Evolutionary conservation across 345 rosid species (phyloP), one percentile per base, ranked within the genome.

Genomic region (Geranium rotundifolium): DNA sequence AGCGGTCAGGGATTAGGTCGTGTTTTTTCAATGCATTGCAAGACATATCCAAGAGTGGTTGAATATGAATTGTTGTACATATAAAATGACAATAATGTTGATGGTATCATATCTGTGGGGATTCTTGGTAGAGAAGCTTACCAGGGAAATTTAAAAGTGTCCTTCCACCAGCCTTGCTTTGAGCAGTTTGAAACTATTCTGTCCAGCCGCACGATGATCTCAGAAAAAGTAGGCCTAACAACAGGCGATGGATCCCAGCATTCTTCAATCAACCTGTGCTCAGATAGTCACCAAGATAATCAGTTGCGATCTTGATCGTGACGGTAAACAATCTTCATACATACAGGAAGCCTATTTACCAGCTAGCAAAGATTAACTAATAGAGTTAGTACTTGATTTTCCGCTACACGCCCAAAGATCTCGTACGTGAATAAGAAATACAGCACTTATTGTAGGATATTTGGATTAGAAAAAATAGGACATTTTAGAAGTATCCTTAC

Each of bases 151-250:
- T 84, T 90, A 68, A 90, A 90, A 49, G 95, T 73, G 65, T 87
- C 95, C 71, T 90, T 90, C 97, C 88, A 90, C 97, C 90, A 78
- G 64, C 92, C 95, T 1, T 87, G 95, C 68, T 84, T 90, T 46
- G 97, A 82, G 71, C 95, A 77, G 65, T 77, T 77, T 58, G 76
- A 68, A 54, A 82, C 84, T 67, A 90, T 80, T 65, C 58, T 87
- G 67, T 85, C 82, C 71, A 90, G 74, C 23, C 95, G 84, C 31
- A 79, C 79, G 37, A 90, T 85, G 69, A 87, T 81, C 75, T 90
- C 88, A 0, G 87, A 76, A 63, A 87, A 90, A 10, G 69, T 73
- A 19, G 97, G 97, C 67, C 97, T 82, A 16, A 65, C 58, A 46
- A 63, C 39, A 34, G 80, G 73, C 59, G 82, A 84, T 54, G 77